phyloP scores from a whole-genome alignment of 345 rosid genomes.

The Salix udensis region DNA sequence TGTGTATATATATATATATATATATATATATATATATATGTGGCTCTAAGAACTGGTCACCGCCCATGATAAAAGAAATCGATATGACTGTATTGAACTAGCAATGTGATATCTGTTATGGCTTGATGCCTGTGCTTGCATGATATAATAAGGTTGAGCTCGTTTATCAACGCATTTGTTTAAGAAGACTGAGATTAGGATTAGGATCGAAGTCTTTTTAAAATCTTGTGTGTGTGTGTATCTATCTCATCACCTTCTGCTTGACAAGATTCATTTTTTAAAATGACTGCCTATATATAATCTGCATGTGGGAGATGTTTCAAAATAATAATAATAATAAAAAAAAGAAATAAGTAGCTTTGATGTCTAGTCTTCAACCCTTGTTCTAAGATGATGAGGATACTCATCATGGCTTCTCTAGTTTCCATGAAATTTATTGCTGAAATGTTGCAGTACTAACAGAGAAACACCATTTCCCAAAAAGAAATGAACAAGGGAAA shows the following conservation, averaged over 20 bases:
- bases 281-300: background rate
- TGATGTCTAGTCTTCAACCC: background rate
- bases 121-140: conserved; percentile 6
- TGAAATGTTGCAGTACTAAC: conserved; percentile 9
- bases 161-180: background rate
- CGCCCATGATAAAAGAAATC: background rate
- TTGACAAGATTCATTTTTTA: conserved; percentile 21
- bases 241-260: background rate
- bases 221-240: background rate
- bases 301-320: background rate
- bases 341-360: background rate
- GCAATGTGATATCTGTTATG: background rate
- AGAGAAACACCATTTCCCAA: conserved; percentile 17
- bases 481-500: conserved; percentile 18
- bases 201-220: conserved; percentile 22
- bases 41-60: background rate
- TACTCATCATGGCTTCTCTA: background rate
- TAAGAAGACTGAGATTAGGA: conserved; percentile 25
- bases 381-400: background rate
- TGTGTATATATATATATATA: no score
- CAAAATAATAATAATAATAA: background rate
- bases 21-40: no score
- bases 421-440: conserved; percentile 24
- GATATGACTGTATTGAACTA: background rate
- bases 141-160: background rate